phyloP scores from a whole-genome alignment of 2,329 filamentous ascomycete genomes.

The Lasiodiplodia theobromae region DNA sequence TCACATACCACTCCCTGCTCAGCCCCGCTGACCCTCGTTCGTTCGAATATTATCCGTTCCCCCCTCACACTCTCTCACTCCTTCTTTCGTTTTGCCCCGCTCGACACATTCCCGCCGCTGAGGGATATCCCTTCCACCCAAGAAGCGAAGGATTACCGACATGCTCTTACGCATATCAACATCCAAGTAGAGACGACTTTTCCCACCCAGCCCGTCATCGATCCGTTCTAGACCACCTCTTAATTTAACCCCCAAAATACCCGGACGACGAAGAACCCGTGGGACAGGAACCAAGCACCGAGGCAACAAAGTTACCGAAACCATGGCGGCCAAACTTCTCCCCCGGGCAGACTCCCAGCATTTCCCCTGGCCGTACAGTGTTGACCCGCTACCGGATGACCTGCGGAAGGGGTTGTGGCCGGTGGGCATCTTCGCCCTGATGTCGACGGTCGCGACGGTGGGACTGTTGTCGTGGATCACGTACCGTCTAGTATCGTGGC shows the following conservation, averaged over 20 bases:
- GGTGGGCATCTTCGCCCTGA: slow-evolving; percentile 54
- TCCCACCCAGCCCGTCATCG: neutral
- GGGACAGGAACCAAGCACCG: neutral
- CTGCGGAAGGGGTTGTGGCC: slow-evolving; percentile 54
- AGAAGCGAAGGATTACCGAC: slow-evolving; percentile 3
- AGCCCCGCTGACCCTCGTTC: slow-evolving; percentile 13
- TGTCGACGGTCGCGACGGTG: slow-evolving; percentile 56
- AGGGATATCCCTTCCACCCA: neutral
- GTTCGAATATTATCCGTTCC: neutral
- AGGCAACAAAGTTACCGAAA: neutral
- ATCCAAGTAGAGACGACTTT: neutral
- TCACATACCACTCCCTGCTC: neutral
- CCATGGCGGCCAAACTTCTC: neutral
- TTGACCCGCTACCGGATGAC: slow-evolving; percentile 41
- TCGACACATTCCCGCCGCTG: neutral
- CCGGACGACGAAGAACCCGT: neutral
- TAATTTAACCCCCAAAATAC: neutral
- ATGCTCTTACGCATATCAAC: neutral
- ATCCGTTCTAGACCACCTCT: neutral
- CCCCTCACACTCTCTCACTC: neutral
- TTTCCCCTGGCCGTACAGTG: slow-evolving; percentile 40
- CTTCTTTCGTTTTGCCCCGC: too few relatives aligned
- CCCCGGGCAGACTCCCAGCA: slow-evolving; percentile 23
- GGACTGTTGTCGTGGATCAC: slow-evolving; percentile 57
- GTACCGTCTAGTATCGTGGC: slow-evolving; percentile 60